Evolutionary conservation across 768 basidiomycete species (phyloP).

Genomic region (Calocybe indica): DNA sequence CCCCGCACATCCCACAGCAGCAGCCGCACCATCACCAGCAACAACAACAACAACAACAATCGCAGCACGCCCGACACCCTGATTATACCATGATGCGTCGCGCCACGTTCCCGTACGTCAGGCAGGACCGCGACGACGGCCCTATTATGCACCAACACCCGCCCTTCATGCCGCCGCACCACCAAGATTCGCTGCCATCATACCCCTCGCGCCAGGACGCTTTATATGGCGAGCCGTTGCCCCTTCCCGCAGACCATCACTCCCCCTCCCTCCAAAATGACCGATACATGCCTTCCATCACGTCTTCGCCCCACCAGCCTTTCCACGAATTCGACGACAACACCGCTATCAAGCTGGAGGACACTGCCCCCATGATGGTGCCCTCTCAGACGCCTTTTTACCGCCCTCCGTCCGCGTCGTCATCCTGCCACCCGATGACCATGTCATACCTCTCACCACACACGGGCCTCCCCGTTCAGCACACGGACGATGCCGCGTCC

Average conservation of each 20-base stretch:
- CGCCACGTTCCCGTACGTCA: constrained; percentile 72
- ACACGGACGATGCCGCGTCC: constrained; percentile 85
- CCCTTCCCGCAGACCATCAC: constrained; percentile 11
- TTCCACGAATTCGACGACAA: constrained; percentile 44
- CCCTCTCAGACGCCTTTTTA: constrained; percentile 55
- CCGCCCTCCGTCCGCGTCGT: constrained; percentile 26
- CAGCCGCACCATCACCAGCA: constrained; percentile 12
- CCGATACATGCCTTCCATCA: constrained; percentile 29
- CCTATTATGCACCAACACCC: constrained; percentile 32
- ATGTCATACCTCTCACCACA: constrained; percentile 35
- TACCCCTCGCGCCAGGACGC: constrained; percentile 25
- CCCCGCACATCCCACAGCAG: constrained; percentile 15
- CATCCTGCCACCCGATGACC: constrained; percentile 23
- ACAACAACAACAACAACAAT: constrained; percentile 30
- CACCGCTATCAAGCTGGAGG: constrained; percentile 61
- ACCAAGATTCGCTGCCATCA: constrained; percentile 28
- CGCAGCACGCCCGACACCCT: constrained; percentile 24
- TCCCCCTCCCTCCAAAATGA: constrained; percentile 26
- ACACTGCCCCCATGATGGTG: constrained; percentile 51
- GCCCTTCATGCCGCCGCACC: constrained; percentile 37
- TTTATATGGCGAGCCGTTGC: constrained; percentile 28
- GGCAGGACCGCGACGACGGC: constrained; percentile 58
- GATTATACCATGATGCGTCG: constrained; percentile 53
- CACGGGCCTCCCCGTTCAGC: constrained; percentile 66
- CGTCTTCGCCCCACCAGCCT: constrained; percentile 34